Evolutionary conservation across 176 grass and related monocot genomes (phyloP), one percentile per base, ranked within the genome.

Genomic region (Lolium multiflorum): DNA sequence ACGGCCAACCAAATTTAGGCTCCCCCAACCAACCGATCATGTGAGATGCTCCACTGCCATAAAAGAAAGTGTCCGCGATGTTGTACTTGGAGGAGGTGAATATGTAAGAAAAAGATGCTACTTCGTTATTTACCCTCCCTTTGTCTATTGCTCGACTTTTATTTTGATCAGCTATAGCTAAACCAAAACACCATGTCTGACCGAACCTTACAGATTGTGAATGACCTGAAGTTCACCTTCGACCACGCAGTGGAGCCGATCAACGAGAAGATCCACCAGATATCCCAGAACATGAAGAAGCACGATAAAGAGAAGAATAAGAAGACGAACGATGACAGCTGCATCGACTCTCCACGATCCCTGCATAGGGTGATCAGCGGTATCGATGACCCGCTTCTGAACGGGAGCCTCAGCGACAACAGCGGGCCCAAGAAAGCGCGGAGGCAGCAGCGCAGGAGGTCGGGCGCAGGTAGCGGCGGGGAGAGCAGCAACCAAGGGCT

Each of bases 171-270:
- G 10, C 26, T 25, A 16, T 16, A 58, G n/a, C 14, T 35, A 83
- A 82, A 70, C 21, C 35, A 24, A 76, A 24, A 71, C 17, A 22
- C 12, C 15, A 6, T 58, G 56, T 38, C 28, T 78, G 28, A 46
- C 55, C 75, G 57, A 85, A 90, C 55, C 47, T 22, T 1, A 54
- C 83, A 98, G 95, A 98, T 98, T 85, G 91, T 94, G 49, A 95
- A 98, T 86, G 96, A 98, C 78, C 84, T 98, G 91, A 98, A 94
- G 91, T 98, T 98, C 82, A 98, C 96, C 3, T 87, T 98, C 14
- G 91, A 86, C 61, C 96, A 98, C 15, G 96, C 93, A 4, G 93
- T 95, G 77, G 93, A 95, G 57, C 96, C 96, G 0, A 89, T 98
- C 85, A 94, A 98, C 4, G 83, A 89, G 81, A 98, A 91, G 65